Base-by-base conservation (phyloP, 495 filamentous ascomycete genomes). In the Aspergillus saccharolyticus region DNA sequence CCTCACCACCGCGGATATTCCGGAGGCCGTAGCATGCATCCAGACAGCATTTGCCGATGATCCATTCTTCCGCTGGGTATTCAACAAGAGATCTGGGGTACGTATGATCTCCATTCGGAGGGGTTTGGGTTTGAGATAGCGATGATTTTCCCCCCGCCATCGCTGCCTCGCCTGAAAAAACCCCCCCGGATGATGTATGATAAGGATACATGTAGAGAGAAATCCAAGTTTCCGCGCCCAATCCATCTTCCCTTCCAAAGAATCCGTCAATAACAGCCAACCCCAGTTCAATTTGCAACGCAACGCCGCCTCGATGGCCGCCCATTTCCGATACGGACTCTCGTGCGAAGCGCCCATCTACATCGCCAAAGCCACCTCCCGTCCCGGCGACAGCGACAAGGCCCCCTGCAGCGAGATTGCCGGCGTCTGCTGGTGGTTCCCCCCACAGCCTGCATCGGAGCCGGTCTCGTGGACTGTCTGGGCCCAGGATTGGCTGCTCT, bases 391-490 rank as follows among this genome's bases (percentile, higher is more conserved):
- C n/a, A 60, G 19, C 44, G 61, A 65, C 7, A 52, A 52, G n/a
- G 44, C 21, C 61, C 43, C 60, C 39, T 9, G 17, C 67, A 21
- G 30, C 55, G 25, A 42, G 55, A 18, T 89, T 42, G 76, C 87
- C 57, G 86, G 86, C 6, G 78, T 84, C 52, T 77, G 81, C 52
- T 85, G 83, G 78, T 89, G 85, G 86, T 72, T 83, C 47, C 74
- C 77, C 0, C 85, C 85, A 0, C 69, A 69, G 17, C 65, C 63
- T 3, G 62, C 65, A 1, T 66, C 62, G 20, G 52, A 69, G 44
- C 69, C 75, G 6, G 67, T 74, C 47, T 73, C 70, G 46, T 87
- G 84, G 80, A 62, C 70, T n/a, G 70, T 75, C 44, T 86, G 79
- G 77, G 62, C 75, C 5, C 80, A 84, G 45, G 71, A 68, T 53